phyloP scores from a whole-genome alignment of 345 rosid species.

The Acer campestre region DNA sequence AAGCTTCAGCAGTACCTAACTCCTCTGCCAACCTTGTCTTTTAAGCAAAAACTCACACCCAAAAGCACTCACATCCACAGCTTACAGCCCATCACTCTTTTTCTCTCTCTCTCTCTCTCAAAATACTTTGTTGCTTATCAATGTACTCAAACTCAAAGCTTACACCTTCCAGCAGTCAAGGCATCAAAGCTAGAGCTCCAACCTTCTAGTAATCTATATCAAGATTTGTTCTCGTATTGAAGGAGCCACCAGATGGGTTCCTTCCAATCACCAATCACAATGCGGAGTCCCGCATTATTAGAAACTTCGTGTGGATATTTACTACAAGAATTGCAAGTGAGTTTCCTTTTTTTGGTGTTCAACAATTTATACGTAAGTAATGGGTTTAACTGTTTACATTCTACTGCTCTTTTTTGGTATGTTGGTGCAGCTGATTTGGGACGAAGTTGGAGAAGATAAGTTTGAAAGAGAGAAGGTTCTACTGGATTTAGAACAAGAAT shows the following conservation, averaged over 20 bases:
- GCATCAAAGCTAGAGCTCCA: constrained; percentile 19
- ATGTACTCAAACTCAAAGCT: constrained; percentile 31
- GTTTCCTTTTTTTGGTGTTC: constrained; percentile 11
- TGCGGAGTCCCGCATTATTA: constrained; percentile 61
- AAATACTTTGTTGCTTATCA: constrained; percentile 29
- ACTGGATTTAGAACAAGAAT: constrained; percentile 86
- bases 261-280: constrained; percentile 57
- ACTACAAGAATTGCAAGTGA: constrained; percentile 88
- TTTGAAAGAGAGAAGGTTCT: constrained; percentile 80
- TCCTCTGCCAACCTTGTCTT: constrained; percentile 70
- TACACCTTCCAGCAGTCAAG: constrained; percentile 23
- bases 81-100: constrained; percentile 29
- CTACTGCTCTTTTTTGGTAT: constrained; percentile 1
- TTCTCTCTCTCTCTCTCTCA: constrained; percentile 16
- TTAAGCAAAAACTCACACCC: constrained; percentile 61
- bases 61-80: constrained; percentile 44
- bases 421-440: constrained; percentile 86
- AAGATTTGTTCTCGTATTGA: neutral
- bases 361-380: constrained; percentile 4
- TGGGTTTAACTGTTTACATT: constrained; percentile 2
- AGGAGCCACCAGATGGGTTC: constrained; percentile 60
- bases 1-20: constrained; percentile 72
- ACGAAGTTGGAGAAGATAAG: constrained; percentile 91
- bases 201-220: constrained; percentile 8
- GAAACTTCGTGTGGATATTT: constrained; percentile 89